Evolutionary conservation across 225 moss, liverwort and hornwort species (phyloP), one percentile per base, ranked within the genome.

Genomic region (Polytrichum commune): DNA sequence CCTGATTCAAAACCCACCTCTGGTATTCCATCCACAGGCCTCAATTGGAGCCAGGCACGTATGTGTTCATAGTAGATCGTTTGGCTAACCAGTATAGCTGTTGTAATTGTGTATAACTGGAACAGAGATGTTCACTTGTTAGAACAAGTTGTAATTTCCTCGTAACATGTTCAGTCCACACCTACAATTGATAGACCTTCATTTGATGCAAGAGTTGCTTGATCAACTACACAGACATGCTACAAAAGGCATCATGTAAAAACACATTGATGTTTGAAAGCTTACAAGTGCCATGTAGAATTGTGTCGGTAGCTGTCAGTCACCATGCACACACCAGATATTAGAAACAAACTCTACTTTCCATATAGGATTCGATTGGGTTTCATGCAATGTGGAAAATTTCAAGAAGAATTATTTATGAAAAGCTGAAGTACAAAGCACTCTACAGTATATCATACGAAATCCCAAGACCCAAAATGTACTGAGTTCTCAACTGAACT

Each of bases 251-350:
- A 46, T 16, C 4, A 16, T 46, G 46, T 46, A 46, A 46, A 46
- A 46, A 16, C 46, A 46, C 13, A 16, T 4, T 3, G 46, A 58
- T 58, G 62, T 10, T 30, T 25, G 5, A 35, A 61, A 65, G 63
- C 89, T 67, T 76, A 90, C 90, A 75, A 90, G 1, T 58, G 96
- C 96, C 96, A 90, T 96, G 80, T 93, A 91, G 71, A 96, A 92
- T 80, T 96, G 95, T 18, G 95, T 96, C 24, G 95, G 95, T 30
- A 96, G 90, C 90, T 90, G 75, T 27, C 27, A 63, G 9, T 16
- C 27, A 58, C 24, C 58, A 58, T 7, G 58, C 20, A 58, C 58
- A 58, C 58, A 58, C 58, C 58, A 58, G n/a, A 58, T n/a, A 22
- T 58, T 58, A 58, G 22, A 58, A 20, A 22, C 46, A 46, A 16